phyloP scores from a whole-genome alignment of 805 yeast genomes.

The Candida sonorensis region DNA sequence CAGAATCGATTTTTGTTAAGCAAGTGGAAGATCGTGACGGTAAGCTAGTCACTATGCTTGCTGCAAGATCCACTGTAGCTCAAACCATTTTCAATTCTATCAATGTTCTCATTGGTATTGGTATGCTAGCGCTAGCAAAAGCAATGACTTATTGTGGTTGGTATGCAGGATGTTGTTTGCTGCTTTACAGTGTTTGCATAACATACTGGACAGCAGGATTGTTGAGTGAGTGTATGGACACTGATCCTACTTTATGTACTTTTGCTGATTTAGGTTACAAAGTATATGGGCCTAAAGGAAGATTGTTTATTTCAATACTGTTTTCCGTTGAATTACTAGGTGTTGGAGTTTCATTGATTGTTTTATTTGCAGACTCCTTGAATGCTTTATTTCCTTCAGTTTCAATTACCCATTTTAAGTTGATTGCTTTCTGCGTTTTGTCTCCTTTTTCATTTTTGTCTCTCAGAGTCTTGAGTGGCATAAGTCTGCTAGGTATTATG shows the following conservation, averaged over 20 bases:
- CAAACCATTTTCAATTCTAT: slow-evolving; percentile 64
- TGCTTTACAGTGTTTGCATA: slow-evolving; percentile 53
- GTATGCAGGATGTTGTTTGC: slow-evolving; percentile 54
- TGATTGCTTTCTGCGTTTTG: slow-evolving; percentile 59
- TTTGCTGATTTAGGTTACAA: slow-evolving; percentile 86
- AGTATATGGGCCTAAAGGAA: slow-evolving; percentile 74
- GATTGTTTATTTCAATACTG: slow-evolving; percentile 63
- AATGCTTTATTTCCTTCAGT: slow-evolving; percentile 55
- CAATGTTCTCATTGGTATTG: slow-evolving; percentile 63
- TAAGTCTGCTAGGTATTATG: slow-evolving; percentile 50
- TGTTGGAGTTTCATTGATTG: slow-evolving; percentile 73
- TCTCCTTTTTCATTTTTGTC: slow-evolving; percentile 75
- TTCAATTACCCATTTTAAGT: slow-evolving; percentile 51
- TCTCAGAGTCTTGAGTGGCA: slow-evolving; percentile 44
- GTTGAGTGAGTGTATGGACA: slow-evolving; percentile 68
- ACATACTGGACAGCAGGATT: slow-evolving; percentile 76
- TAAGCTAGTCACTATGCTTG: slow-evolving; percentile 58
- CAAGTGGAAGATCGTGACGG: slow-evolving; percentile 70
- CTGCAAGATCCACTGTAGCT: slow-evolving; percentile 75
- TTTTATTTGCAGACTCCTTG: slow-evolving; percentile 80
- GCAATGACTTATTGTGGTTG: slow-evolving; percentile 62
- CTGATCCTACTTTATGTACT: slow-evolving; percentile 74
- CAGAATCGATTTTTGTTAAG: slow-evolving; percentile 26
- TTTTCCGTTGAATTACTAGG: slow-evolving; percentile 77
- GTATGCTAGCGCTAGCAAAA: slow-evolving; percentile 58